Percentiles rank a stretch among this genome's conserved stretches.
phyloP scores from a whole-genome alignment of 805 yeast species.

The Vanderwaltozyma verrucispora region DNA sequence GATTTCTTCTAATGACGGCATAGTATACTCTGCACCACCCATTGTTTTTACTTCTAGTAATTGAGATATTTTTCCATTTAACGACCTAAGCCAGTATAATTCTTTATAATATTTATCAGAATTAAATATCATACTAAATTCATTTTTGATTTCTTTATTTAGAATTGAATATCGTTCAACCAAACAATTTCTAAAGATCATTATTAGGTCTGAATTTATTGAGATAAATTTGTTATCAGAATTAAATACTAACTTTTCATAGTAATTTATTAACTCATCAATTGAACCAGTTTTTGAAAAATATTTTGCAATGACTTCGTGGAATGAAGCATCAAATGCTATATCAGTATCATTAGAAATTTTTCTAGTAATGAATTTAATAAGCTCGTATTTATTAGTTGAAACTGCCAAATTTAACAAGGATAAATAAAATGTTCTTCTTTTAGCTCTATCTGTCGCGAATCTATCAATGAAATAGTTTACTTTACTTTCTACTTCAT shows the following conservation, averaged over 20 bases:
- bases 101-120: constrained; percentile 5
- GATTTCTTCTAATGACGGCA: constrained; percentile 2
- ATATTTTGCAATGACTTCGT: constrained; percentile 12
- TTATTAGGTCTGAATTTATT: constrained; percentile 7
- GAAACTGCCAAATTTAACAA: constrained; percentile 10
- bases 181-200: constrained; percentile 14
- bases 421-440: constrained; percentile 10
- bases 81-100: constrained; percentile 8
- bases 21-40: constrained; percentile 4
- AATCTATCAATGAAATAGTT: constrained; percentile 1
- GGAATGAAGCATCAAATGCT: constrained; percentile 8
- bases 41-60: constrained; percentile 1
- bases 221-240: constrained; percentile 3
- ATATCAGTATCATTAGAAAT: constrained; percentile 10
- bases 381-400: constrained; percentile 8
- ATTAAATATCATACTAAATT: constrained; percentile 10
- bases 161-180: constrained; percentile 13
- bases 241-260: constrained; percentile 1
- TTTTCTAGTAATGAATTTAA: constrained; percentile 6
- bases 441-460: constrained; percentile 1
- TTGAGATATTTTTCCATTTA: constrained; percentile 3
- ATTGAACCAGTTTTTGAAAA: constrained; percentile 16
- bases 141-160: constrained; percentile 15
- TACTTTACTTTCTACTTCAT: background rate
- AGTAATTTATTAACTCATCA: constrained; percentile 11